Evolutionary conservation across 1,284 basidiomycete species (phyloP).

Genomic region (Malassezia sympodialis): DNA sequence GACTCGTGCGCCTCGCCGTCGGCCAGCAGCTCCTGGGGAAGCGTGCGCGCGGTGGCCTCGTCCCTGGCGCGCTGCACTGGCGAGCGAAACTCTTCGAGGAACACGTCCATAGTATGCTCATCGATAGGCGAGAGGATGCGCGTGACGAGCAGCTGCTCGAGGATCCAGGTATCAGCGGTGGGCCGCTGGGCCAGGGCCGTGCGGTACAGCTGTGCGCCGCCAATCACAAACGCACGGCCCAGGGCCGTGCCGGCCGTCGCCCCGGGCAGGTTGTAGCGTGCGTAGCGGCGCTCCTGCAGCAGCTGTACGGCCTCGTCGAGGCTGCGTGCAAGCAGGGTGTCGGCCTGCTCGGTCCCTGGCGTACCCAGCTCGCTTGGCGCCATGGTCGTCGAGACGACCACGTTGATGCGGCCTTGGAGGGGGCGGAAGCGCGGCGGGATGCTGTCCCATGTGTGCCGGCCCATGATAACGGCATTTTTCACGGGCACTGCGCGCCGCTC

Average conservation of each 20-base stretch:
- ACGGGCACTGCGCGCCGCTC: slow-evolving; percentile 27
- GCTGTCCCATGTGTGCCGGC: slow-evolving; percentile 92
- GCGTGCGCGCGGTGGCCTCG: neutral
- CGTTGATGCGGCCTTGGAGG: slow-evolving; percentile 64
- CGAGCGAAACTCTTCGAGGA: slow-evolving; percentile 14
- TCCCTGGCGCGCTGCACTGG: slow-evolving; percentile 12
- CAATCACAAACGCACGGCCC: slow-evolving; percentile 15
- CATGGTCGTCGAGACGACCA: slow-evolving; percentile 59
- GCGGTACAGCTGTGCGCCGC: slow-evolving; percentile 16
- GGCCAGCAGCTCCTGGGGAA: neutral
- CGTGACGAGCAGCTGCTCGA: slow-evolving; percentile 13
- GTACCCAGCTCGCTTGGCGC: neutral
- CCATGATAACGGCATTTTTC: slow-evolving; percentile 83
- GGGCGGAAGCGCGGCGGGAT: slow-evolving; percentile 84
- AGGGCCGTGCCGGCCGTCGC: slow-evolving; percentile 1
- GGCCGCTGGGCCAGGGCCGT: slow-evolving; percentile 1
- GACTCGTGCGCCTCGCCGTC: neutral
- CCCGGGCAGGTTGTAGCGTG: neutral
- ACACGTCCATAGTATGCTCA: slow-evolving; percentile 8
- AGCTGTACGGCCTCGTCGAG: slow-evolving; percentile 15
- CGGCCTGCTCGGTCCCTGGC: neutral
- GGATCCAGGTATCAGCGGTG: slow-evolving; percentile 1
- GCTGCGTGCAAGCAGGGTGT: slow-evolving; percentile 12
- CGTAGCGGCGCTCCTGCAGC: slow-evolving; percentile 7
- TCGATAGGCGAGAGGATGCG: slow-evolving; percentile 3